A percentile compares a stretch with the other conserved stretches of the same genome.
These are phyloP conservation scores for Cyanodermella asteris DNA, from an alignment of 2,329 filamentous ascomycete genomes.

Conservation along the genomic window DNA sequence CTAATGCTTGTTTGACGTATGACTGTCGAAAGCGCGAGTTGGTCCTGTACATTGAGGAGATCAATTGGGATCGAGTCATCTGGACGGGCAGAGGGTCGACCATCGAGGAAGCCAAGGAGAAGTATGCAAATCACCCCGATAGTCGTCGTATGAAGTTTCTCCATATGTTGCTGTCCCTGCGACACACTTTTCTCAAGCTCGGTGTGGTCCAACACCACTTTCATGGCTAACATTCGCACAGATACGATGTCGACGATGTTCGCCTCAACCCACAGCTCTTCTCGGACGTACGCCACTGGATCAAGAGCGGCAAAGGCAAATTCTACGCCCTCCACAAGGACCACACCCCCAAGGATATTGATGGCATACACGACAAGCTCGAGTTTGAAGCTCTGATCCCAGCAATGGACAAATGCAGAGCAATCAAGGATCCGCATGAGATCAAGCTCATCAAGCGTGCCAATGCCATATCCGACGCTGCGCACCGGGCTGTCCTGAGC, in stretches of 20 bases:
- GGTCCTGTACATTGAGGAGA: background rate
- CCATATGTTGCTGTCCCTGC: too few relatives aligned
- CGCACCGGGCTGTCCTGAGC: constrained; percentile 41
- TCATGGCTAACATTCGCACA: too few relatives aligned
- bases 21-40: too few relatives aligned
- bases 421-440: constrained; percentile 55
- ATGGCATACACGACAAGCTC: background rate
- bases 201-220: too few relatives aligned
- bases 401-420: constrained; percentile 46
- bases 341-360: background rate
- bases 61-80: background rate
- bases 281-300: background rate
- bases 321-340: constrained; percentile 1
- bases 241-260: too few relatives aligned
- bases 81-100: constrained; percentile 32
- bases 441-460: constrained; percentile 51
- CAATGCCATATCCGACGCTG: constrained; percentile 45
- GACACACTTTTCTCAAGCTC: too few relatives aligned
- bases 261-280: background rate
- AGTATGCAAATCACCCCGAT: too few relatives aligned
- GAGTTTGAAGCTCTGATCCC: constrained; percentile 14
- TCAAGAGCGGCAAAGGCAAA: background rate
- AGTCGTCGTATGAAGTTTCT: too few relatives aligned
- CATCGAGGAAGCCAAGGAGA: constrained; percentile 35
- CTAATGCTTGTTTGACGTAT: constrained; percentile 12